phyloP scores from a whole-genome alignment of 2,329 filamentous ascomycete species.

The Sclerotinia sclerotiorum region DNA sequence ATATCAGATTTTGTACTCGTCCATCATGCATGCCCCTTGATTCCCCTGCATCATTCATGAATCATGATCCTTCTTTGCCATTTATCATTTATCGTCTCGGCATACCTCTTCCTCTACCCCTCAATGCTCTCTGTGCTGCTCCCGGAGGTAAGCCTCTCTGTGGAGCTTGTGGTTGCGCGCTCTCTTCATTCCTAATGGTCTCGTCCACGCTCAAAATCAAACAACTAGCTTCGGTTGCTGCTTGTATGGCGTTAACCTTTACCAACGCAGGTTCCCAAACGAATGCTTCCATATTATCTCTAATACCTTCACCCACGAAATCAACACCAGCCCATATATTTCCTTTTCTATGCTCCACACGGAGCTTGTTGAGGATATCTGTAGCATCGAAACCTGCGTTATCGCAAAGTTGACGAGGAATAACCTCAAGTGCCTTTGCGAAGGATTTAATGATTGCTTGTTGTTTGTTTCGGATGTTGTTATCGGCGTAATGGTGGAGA shows the following conservation, averaged over 20 bases:
- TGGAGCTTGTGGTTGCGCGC: slow-evolving; percentile 77
- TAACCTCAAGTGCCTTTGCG: slow-evolving; percentile 94
- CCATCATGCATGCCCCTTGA: slow-evolving; percentile 10
- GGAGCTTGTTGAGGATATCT: slow-evolving; percentile 93
- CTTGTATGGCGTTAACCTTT: slow-evolving; percentile 96
- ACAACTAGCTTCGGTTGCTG: slow-evolving; percentile 91
- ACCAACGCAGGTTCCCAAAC: slow-evolving; percentile 97
- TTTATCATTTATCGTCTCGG: slow-evolving; percentile 53
- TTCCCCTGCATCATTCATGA: slow-evolving; percentile 20
- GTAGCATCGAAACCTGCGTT: slow-evolving; percentile 98
- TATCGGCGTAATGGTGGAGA: slow-evolving; percentile 88
- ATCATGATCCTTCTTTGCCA: slow-evolving; percentile 13
- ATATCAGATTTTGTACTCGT: background rate
- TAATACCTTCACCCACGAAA: slow-evolving; percentile 86
- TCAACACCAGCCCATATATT: slow-evolving; percentile 95
- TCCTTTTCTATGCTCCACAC: slow-evolving; percentile 93
- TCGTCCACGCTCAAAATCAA: slow-evolving; percentile 95
- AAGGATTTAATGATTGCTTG: slow-evolving; percentile 98
- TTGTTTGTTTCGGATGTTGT: slow-evolving; percentile 90
- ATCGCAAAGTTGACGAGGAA: slow-evolving; percentile 95
- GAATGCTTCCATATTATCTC: slow-evolving; percentile 92
- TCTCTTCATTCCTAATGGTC: slow-evolving; percentile 98
- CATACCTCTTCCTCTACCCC: slow-evolving; percentile 84
- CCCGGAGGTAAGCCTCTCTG: slow-evolving; percentile 71
- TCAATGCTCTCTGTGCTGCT: slow-evolving; percentile 83